A percentile compares a stretch with the other conserved stretches of the same genome.
Conservation (phyloP, 345 rosid species). For the Brassica carinata region DNA sequence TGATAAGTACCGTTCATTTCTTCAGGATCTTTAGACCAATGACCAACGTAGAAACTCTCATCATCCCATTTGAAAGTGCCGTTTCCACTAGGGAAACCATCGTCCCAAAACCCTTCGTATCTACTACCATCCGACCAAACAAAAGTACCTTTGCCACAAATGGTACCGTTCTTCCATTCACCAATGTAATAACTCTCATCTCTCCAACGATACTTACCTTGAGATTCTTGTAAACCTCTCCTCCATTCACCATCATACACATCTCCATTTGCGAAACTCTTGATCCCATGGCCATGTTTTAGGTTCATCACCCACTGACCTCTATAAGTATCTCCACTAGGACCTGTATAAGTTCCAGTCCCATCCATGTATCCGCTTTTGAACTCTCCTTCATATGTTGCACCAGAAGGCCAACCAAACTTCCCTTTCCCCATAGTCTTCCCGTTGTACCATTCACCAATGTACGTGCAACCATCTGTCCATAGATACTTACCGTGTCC, state of each 20-base stretch:
- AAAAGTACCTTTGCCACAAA: slow-evolving; percentile 69
- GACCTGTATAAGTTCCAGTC: slow-evolving; percentile 62
- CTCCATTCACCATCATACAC: slow-evolving; percentile 90
- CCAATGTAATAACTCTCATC: slow-evolving; percentile 63
- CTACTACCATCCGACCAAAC: slow-evolving; percentile 64
- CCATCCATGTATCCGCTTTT: slow-evolving; percentile 94
- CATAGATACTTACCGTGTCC: slow-evolving; percentile 89
- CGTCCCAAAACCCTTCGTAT: slow-evolving; percentile 83
- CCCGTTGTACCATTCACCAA: slow-evolving; percentile 86
- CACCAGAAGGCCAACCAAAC: slow-evolving; percentile 94
- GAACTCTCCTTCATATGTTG: slow-evolving; percentile 84
- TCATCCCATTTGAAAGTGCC: slow-evolving; percentile 77
- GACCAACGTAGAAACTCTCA: slow-evolving; percentile 78
- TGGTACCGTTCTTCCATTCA: slow-evolving; percentile 70
- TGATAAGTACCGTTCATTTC: slow-evolving; percentile 77
- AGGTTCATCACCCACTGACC: slow-evolving; percentile 92
- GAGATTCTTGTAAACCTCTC: slow-evolving; percentile 73
- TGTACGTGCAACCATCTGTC: slow-evolving; percentile 91
- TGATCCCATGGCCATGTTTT: slow-evolving; percentile 80
- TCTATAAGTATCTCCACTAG: slow-evolving; percentile 61
- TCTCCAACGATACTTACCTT: slow-evolving; percentile 77
- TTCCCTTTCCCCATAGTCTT: slow-evolving; percentile 81
- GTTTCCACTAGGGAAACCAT: slow-evolving; percentile 68
- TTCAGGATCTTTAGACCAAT: slow-evolving; percentile 76
- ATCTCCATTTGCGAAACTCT: slow-evolving; percentile 67